Evolutionary conservation across 768 basidiomycete genomes (phyloP).

Genomic region (Fomitopsis pulvina): DNA sequence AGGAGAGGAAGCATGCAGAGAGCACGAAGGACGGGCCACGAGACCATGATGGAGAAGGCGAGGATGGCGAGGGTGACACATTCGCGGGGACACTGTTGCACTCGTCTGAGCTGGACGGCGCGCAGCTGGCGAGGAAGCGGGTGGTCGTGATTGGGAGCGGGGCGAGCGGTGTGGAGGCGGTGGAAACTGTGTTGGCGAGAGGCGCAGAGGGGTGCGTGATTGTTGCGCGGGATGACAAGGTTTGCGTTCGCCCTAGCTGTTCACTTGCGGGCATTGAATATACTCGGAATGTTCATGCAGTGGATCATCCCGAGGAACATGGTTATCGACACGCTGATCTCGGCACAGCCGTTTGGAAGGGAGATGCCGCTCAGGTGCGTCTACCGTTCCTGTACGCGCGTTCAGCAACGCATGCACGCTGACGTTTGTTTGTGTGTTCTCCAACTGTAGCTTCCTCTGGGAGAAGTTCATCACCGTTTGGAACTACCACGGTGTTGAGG

Average conservation of each 20-base stretch:
- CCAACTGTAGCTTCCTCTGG: constrained; percentile 35
- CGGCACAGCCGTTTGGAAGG: constrained; percentile 45
- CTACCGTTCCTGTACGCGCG: neutral
- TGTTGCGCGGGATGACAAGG: constrained; percentile 36
- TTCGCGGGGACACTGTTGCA: constrained; percentile 37
- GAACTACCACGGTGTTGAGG: constrained; percentile 40
- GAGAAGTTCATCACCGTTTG: constrained; percentile 35
- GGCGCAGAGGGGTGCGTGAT: constrained; percentile 31
- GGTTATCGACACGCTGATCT: constrained; percentile 39
- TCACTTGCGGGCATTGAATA: neutral
- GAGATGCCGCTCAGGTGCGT: constrained; percentile 43
- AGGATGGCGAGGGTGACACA: constrained; percentile 20
- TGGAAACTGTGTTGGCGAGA: constrained; percentile 29
- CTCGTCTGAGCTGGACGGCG: constrained; percentile 41
- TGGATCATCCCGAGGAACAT: constrained; percentile 45
- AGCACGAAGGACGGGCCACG: neutral
- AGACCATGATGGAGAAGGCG: neutral
- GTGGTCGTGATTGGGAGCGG: constrained; percentile 46
- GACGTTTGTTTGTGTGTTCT: no score
- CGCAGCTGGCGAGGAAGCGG: constrained; percentile 29
- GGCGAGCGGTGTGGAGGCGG: constrained; percentile 46
- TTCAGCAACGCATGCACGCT: neutral
- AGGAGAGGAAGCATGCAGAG: neutral
- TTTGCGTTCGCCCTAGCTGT: neutral
- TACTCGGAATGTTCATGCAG: constrained; percentile 16